Percentiles rank a stretch among this genome's conserved stretches.
Conservation (phyloP, 495 filamentous ascomycete species). For the Penicillium desertorum region DNA sequence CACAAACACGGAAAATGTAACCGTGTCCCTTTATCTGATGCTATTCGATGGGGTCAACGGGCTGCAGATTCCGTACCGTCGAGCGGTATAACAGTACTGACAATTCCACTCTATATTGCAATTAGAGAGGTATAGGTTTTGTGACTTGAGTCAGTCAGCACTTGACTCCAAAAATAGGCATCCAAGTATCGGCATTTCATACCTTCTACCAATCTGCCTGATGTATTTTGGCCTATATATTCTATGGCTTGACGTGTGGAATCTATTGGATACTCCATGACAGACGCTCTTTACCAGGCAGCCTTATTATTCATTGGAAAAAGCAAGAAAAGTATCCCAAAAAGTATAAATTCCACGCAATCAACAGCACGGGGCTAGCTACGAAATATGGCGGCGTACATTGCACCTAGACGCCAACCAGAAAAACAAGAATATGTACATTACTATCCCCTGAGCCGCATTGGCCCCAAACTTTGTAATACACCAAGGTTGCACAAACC, state of each 20-base stretch:
- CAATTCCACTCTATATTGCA: background rate
- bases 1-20: slow-evolving; percentile 8
- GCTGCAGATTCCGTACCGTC: background rate
- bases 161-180: background rate
- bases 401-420: background rate
- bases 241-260: background rate
- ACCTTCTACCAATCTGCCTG: background rate
- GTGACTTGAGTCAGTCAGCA: background rate
- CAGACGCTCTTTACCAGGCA: background rate
- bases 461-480: background rate
- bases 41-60: background rate
- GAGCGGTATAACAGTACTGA: background rate
- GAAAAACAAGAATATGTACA: background rate
- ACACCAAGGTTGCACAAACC: background rate
- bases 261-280: background rate
- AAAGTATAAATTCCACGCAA: slow-evolving; percentile 4
- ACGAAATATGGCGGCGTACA: background rate
- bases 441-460: slow-evolving; percentile 7
- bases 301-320: background rate
- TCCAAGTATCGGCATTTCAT: background rate
- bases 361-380: background rate
- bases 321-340: background rate
- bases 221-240: background rate
- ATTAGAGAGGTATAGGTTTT: background rate
- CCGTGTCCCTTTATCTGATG: background rate